These are phyloP conservation scores for Sporobolomyces phaffii DNA, from an alignment of 768 basidiomycete genomes.

Conservation along the genomic window DNA sequence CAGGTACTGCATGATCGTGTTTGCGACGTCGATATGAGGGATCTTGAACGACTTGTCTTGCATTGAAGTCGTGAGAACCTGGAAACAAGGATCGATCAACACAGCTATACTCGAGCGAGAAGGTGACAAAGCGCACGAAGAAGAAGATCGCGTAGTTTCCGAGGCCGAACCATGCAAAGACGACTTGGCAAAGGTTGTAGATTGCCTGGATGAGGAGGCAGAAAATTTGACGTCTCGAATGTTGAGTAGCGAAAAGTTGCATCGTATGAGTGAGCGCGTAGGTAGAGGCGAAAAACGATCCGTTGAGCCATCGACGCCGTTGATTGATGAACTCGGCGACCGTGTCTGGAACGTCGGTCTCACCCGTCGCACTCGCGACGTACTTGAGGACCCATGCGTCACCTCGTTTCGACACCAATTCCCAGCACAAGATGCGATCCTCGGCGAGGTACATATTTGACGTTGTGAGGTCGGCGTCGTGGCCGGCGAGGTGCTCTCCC, in stretches of 20 bases:
- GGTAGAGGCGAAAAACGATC: slow-evolving; percentile 89
- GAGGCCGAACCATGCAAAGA: slow-evolving; percentile 90
- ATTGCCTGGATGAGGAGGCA: slow-evolving; percentile 70
- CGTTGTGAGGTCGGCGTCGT: slow-evolving; percentile 46
- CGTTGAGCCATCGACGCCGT: slow-evolving; percentile 51
- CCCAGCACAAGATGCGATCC: slow-evolving; percentile 70
- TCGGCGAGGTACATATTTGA: slow-evolving; percentile 58
- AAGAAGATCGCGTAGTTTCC: slow-evolving; percentile 35
- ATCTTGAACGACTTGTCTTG: slow-evolving; percentile 63
- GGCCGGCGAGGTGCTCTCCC: slow-evolving; percentile 67
- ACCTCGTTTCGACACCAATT: slow-evolving; percentile 82
- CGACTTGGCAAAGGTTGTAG: slow-evolving; percentile 78
- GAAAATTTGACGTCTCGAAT: slow-evolving; percentile 68
- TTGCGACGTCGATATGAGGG: slow-evolving; percentile 36
- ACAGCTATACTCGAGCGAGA: too few relatives aligned
- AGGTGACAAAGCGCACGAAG: slow-evolving; percentile 7
- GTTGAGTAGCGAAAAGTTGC: slow-evolving; percentile 72
- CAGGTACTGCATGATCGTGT: slow-evolving; percentile 56
- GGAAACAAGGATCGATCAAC: too few relatives aligned
- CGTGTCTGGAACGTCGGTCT: slow-evolving; percentile 89
- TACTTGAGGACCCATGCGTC: slow-evolving; percentile 59
- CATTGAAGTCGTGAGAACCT: slow-evolving; percentile 75
- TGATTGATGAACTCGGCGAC: slow-evolving; percentile 76
- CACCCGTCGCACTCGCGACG: slow-evolving; percentile 83
- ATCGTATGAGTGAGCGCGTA: slow-evolving; percentile 85